Percentiles rank a stretch among this genome's conserved stretches.
These are phyloP conservation scores for Tilletia horrida DNA, from an alignment of 1,284 basidiomycete species.

Conservation along the genomic window DNA sequence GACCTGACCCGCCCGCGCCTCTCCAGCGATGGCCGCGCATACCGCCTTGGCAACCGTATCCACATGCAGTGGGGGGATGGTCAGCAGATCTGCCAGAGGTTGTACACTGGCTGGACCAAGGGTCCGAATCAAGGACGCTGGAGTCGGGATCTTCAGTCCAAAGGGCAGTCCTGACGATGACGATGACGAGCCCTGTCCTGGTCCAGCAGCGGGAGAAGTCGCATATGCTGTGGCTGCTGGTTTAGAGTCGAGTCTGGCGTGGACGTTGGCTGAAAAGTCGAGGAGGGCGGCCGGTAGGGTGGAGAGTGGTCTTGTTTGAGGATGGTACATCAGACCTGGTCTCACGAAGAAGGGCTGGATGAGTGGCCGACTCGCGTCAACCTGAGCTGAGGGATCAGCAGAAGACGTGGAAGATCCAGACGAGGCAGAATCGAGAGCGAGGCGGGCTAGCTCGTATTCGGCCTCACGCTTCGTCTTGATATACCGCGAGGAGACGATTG, in stretches of 20 bases:
- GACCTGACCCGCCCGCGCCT: conserved; percentile 62
- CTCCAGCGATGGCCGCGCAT: conserved; percentile 59
- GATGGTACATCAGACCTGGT: conserved; percentile 91
- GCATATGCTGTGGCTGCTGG: conserved; percentile 61
- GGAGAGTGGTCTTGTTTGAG: conserved; percentile 81
- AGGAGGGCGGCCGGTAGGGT: conserved; percentile 80
- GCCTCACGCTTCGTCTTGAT: conserved; percentile 87
- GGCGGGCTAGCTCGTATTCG: conserved; percentile 64
- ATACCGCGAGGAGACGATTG: conserved; percentile 77
- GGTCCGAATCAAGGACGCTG: conserved; percentile 52
- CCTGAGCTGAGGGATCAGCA: not conserved
- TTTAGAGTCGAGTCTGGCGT: conserved; percentile 51
- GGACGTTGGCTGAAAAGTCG: conserved; percentile 61
- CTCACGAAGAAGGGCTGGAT: conserved; percentile 72
- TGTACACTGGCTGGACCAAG: conserved; percentile 57
- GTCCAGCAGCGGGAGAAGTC: not conserved
- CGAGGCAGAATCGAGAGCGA: conserved; percentile 21
- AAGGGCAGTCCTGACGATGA: not conserved
- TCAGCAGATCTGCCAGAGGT: conserved; percentile 72
- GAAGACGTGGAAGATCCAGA: not conserved
- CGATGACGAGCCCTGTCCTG: not conserved
- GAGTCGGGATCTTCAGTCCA: conserved; percentile 10
- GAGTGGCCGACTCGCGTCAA: conserved; percentile 13
- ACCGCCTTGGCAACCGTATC: conserved; percentile 90
- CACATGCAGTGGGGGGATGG: conserved; percentile 84